Percentiles rank a stretch among this genome's conserved stretches.
These are phyloP conservation scores for Rhodosporidiobolus odoratus DNA, from an alignment of 768 basidiomycete genomes.

Conservation along the genomic window DNA sequence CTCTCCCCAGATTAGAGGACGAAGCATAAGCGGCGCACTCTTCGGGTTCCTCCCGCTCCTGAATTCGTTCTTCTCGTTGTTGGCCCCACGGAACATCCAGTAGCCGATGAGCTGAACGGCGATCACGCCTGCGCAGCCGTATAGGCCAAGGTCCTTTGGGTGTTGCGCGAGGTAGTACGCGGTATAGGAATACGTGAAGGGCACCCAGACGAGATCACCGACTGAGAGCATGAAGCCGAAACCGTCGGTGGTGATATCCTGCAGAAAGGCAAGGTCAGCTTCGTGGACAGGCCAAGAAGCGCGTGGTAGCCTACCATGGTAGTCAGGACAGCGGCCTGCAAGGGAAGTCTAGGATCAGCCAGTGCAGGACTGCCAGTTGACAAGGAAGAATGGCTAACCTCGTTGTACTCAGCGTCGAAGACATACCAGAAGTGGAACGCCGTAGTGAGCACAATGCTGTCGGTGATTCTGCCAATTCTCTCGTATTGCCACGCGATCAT, in stretches of 20 bases:
- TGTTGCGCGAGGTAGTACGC: constrained; percentile 91
- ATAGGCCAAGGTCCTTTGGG: constrained; percentile 67
- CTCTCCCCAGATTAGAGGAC: neutral
- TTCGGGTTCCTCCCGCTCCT: constrained; percentile 89
- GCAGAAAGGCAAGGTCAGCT: neutral
- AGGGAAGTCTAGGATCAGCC: neutral
- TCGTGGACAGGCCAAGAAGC: neutral
- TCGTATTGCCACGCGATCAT: constrained; percentile 86
- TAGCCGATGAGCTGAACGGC: constrained; percentile 67
- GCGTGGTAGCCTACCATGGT: constrained; percentile 57
- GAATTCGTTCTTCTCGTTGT: constrained; percentile 94
- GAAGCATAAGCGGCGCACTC: constrained; percentile 53
- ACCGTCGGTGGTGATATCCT: constrained; percentile 89
- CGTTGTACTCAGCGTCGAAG: constrained; percentile 78
- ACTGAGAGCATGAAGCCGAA: constrained; percentile 97
- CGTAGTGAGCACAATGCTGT: constrained; percentile 85
- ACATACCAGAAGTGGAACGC: constrained; percentile 84
- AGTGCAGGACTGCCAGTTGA: neutral
- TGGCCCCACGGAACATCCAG: constrained; percentile 82
- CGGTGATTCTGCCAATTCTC: constrained; percentile 56
- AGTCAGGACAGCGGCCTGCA: constrained; percentile 75
- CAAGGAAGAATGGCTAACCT: constrained; percentile 54
- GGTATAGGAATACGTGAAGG: constrained; percentile 88
- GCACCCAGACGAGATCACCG: constrained; percentile 89
- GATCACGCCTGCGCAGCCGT: constrained; percentile 58